Evolutionary conservation across 2,329 filamentous ascomycete species (phyloP).

Genomic region (Microsporum canis): DNA sequence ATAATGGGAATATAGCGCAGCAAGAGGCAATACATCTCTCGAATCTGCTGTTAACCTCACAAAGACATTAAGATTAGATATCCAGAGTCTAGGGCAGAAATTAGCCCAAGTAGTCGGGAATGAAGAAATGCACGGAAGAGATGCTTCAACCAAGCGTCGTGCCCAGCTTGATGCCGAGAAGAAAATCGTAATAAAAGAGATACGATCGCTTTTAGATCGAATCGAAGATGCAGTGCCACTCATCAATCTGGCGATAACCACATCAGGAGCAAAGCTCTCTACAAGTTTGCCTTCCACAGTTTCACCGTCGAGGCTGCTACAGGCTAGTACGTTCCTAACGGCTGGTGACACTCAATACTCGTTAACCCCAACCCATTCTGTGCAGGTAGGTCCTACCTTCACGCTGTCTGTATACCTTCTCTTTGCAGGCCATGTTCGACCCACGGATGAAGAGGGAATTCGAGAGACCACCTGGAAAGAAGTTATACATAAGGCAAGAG

Average conservation of each 20-base stretch:
- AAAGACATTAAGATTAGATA: slow-evolving; percentile 70
- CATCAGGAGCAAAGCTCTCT: slow-evolving; percentile 78
- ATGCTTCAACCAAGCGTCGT: slow-evolving; percentile 33
- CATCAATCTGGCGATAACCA: slow-evolving; percentile 86
- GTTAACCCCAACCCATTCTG: slow-evolving; percentile 48
- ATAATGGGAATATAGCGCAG: slow-evolving; percentile 39
- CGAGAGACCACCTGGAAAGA: slow-evolving; percentile 82
- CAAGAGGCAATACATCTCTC: slow-evolving; percentile 64
- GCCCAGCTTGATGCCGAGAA: slow-evolving; percentile 54
- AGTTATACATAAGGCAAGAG: slow-evolving; percentile 81
- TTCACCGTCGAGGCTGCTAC: slow-evolving; percentile 78
- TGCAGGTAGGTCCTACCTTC: slow-evolving; percentile 81
- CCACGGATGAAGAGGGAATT: slow-evolving; percentile 46
- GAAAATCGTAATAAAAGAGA: slow-evolving; percentile 58
- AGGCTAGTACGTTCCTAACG: slow-evolving; percentile 84
- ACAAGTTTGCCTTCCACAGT: slow-evolving; percentile 69
- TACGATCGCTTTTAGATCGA: slow-evolving; percentile 59
- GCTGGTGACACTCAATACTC: slow-evolving; percentile 76
- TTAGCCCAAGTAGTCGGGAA: slow-evolving; percentile 57
- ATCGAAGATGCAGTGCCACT: slow-evolving; percentile 89
- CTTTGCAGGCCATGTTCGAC: slow-evolving; percentile 64
- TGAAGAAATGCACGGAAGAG: slow-evolving; percentile 37
- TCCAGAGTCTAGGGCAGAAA: slow-evolving; percentile 64
- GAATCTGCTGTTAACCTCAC: slow-evolving; percentile 77
- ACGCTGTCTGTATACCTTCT: slow-evolving; percentile 89